Evolutionary conservation across 2,329 filamentous ascomycete genomes (phyloP).

Genomic region (Ceratocystiopsis brevicomis): DNA sequence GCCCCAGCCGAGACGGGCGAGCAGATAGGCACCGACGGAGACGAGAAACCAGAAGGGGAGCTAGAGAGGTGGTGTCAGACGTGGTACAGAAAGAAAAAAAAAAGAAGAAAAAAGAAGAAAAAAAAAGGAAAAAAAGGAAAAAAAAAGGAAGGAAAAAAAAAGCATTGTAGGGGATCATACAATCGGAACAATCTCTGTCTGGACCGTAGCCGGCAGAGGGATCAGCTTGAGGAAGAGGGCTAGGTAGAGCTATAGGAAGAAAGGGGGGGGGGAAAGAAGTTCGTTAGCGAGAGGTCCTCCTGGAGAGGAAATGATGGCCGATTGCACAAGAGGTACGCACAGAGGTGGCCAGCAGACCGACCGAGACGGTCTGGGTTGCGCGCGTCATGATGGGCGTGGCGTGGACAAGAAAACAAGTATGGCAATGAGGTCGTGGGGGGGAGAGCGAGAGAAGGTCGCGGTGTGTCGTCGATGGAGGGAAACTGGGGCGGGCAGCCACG

Average conservation of each 20-base stretch:
- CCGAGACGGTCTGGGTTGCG: conserved; percentile 78
- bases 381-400: conserved; percentile 57
- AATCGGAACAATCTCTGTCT: conserved; percentile 72
- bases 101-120: no score
- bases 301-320: no score
- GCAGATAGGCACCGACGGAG: conserved; percentile 76
- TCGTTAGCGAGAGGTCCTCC: neutral
- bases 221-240: conserved; percentile 69
- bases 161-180: conserved; percentile 51
- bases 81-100: no score
- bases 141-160: neutral
- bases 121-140: neutral
- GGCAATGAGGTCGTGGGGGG: no score
- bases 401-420: no score
- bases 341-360: conserved; percentile 71
- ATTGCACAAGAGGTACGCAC: conserved; percentile 30
- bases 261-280: no score
- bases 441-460: neutral
- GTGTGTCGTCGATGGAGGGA: no score
- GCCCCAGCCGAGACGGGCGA: conserved; percentile 79
- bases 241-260: conserved; percentile 54
- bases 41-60: conserved; percentile 87
- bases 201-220: conserved; percentile 57
- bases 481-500: no score
- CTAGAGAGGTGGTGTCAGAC: conserved; percentile 31